Conservation (phyloP, 208 protist species). For the Acanthamoeba triangularis region DNA sequence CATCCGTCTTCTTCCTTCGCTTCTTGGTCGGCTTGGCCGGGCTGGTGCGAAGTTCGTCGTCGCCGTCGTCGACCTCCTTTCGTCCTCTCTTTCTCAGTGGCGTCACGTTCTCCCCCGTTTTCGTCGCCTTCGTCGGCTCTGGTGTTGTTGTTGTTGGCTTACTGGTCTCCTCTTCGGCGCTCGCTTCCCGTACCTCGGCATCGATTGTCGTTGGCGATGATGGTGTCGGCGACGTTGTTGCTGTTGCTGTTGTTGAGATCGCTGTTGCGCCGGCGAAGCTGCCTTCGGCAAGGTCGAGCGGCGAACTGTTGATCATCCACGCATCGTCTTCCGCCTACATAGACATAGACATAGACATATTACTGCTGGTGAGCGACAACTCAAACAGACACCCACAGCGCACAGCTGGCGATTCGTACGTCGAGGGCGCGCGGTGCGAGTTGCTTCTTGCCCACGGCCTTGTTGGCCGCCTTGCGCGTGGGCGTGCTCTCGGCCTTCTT, state of each 20-base stretch:
- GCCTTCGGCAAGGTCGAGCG: not conserved
- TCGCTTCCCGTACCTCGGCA: not conserved
- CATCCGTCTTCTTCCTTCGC: not conserved
- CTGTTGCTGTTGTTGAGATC: no score
- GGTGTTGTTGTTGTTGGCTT: no score
- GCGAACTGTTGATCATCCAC: constrained; percentile 20
- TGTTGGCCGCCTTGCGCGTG: not conserved
- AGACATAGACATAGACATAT: not conserved
- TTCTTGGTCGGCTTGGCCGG: not conserved
- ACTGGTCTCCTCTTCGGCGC: not conserved
- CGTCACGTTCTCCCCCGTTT: not conserved
- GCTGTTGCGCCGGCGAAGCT: not conserved
- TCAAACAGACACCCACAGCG: not conserved
- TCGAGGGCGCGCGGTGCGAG: constrained; percentile 17
- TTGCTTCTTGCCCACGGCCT: not conserved
- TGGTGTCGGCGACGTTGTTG: not conserved
- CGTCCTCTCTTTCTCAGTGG: not conserved
- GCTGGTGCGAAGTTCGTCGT: not conserved
- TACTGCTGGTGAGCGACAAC: not conserved
- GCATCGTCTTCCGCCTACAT: not conserved
- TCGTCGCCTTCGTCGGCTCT: not conserved
- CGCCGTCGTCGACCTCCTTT: not conserved
- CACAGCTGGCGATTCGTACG: not conserved
- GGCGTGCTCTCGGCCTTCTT: not conserved
- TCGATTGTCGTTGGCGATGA: not conserved